Conservation (phyloP, 108 stramenopile genomes). For the Discostella stelligeroides region DNA sequence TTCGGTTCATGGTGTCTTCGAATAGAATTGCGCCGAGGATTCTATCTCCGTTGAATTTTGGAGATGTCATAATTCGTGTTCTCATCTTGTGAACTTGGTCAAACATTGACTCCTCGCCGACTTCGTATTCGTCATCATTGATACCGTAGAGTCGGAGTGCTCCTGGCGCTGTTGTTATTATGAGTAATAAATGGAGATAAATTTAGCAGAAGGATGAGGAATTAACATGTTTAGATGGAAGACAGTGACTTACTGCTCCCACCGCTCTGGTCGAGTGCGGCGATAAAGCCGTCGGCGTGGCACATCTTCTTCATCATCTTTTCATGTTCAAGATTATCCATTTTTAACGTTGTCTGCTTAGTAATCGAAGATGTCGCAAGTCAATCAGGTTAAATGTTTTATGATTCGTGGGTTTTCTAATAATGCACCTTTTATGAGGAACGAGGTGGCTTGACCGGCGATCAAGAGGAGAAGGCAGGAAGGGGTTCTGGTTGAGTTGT, state of each 20-base stretch:
- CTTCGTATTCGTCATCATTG: constrained; percentile 56
- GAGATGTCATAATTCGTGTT: constrained; percentile 68
- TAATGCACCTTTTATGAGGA: too few species aligned
- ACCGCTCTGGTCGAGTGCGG: constrained; percentile 84
- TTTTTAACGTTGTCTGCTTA: too few species aligned
- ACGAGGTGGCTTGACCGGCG: too few species aligned
- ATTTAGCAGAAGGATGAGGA: too few species aligned
- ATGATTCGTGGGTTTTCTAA: too few species aligned
- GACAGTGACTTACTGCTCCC: constrained; percentile 58
- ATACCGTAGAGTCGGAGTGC: constrained; percentile 69
- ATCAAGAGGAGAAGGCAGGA: too few species aligned
- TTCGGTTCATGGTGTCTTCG: constrained; percentile 83
- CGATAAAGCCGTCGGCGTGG: constrained; percentile 72
- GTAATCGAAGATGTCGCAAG: too few species aligned
- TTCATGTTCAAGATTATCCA: constrained; percentile 13
- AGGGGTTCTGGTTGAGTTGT: too few species aligned
- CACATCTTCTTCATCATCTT: constrained; percentile 47
- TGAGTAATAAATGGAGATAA: not conserved
- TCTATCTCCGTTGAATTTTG: constrained; percentile 64
- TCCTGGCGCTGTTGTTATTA: constrained; percentile 54
- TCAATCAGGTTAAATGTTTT: too few species aligned
- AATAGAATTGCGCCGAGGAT: constrained; percentile 77
- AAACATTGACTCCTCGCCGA: constrained; percentile 66
- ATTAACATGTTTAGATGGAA: not conserved
- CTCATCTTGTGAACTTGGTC: constrained; percentile 81